These are phyloP conservation scores for Ramicandelaber brevisporus DNA, from an alignment of 192 early-diverging fungal genomes.

Conservation along the genomic window DNA sequence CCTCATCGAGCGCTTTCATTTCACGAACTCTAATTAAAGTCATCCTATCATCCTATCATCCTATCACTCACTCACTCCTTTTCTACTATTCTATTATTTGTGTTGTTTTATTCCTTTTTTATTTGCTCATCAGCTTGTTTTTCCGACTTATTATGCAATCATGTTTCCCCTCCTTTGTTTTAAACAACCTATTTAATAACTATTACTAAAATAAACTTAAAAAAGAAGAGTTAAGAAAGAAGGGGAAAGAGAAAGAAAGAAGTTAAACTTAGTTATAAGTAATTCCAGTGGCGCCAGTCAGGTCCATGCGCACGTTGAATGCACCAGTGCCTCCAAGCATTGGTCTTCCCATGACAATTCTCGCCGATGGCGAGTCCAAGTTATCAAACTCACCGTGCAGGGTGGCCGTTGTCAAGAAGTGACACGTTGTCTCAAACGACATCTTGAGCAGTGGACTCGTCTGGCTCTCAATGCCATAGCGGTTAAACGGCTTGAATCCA, in stretches of 20 bases:
- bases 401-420: constrained; percentile 79
- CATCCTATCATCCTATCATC: no score
- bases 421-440: constrained; percentile 91
- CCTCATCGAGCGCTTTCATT: no score
- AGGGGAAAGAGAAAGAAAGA: constrained; percentile 1
- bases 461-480: constrained; percentile 77
- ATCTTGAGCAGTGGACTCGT: constrained; percentile 90
- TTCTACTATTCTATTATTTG: constrained; percentile 1
- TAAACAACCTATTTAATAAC: constrained; percentile 2
- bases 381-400: constrained; percentile 73
- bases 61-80: neutral
- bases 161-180: constrained; percentile 1
- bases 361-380: constrained; percentile 70
- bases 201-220: constrained; percentile 1
- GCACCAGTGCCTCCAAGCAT: constrained; percentile 81
- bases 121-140: constrained; percentile 1
- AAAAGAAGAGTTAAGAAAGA: neutral
- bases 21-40: no score
- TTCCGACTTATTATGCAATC: constrained; percentile 3
- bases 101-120: constrained; percentile 3
- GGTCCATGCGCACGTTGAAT: constrained; percentile 54
- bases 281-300: constrained; percentile 3
- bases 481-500: constrained; percentile 93
- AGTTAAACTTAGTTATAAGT: neutral
- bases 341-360: constrained; percentile 83